Evolutionary conservation across 331 rosid genomes (phyloP), one percentile per base, ranked within the genome.

Genomic region (Quercus phellos): DNA sequence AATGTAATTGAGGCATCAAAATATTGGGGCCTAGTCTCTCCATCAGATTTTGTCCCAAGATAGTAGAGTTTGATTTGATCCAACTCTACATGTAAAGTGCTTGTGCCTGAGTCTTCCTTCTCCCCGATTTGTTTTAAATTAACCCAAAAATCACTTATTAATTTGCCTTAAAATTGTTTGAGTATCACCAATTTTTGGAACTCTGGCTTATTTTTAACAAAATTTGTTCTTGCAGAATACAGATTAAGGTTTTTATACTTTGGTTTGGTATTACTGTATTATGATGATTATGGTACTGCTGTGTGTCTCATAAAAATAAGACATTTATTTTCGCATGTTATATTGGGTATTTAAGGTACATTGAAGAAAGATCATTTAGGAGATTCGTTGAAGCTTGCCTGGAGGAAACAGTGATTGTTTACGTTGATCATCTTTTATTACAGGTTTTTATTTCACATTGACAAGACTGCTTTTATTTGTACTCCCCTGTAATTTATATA

Each of bases 341-440:
- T 64, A 68, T 78, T 68, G 63, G 68, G 66, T 55, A 68, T 66
- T 79, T 53, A 81, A 94, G 99, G 96, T 94, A 94, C 87, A 90
- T 92, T 77, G 99, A 94, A 91, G 99, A 94, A 70, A 88, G 98
- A 83, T 92, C 99, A 30, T 94, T 94, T 79, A 88, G 97, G 87
- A 94, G 93, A 89, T 94, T 94, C 59, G 98, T 94, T 43, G 98
- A 94, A 86, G 98, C 98, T 73, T 94, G 99, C 86, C 90, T 94
- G 59, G 99, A 94, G 89, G 99, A 94, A 88, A 90, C 98, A 8
- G 87, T 91, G 67, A 67, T 92, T 60, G 93, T 92, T 79, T 94
- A 92, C 74, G 97, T 92, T 61, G 99, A 94, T 76, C 93, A 76
- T 91, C 97, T 94, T 71, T 85, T 94, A 80, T 81, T 90, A 30